Evolutionary conservation across 2,329 filamentous ascomycete genomes (phyloP).

Genomic region (Ceratocystis lukuohia): DNA sequence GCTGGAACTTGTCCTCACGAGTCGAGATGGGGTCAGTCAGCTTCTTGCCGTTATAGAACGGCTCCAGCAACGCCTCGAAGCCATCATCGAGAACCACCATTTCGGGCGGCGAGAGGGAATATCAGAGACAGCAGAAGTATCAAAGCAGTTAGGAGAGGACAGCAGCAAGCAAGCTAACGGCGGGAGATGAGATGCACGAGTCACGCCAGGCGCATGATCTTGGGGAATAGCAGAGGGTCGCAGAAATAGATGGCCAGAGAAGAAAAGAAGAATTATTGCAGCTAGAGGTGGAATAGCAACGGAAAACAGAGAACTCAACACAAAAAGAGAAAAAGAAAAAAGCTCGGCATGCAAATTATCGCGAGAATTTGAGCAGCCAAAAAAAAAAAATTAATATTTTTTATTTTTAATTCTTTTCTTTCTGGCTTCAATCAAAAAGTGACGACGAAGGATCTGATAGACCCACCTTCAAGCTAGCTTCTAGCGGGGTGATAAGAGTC

Average conservation of each 20-base stretch:
- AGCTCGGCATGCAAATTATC: neutral
- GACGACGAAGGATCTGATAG: conserved; percentile 12
- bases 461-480: conserved; percentile 14
- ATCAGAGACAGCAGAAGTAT: neutral
- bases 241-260: neutral
- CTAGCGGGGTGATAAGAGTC: conserved; percentile 18
- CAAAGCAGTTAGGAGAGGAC: neutral
- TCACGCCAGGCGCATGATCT: neutral
- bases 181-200: neutral
- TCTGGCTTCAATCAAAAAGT: conserved; percentile 16
- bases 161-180: neutral
- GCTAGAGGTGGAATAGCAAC: neutral
- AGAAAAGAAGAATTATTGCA: neutral
- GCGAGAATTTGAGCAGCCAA: neutral
- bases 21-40: conserved; percentile 51
- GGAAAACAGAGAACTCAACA: neutral
- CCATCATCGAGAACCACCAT: conserved; percentile 48
- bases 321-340: neutral
- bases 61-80: conserved; percentile 53
- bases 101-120: neutral
- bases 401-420: conserved; percentile 1
- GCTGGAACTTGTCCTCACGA: conserved; percentile 84
- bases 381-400: neutral
- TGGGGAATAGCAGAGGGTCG: neutral
- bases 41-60: conserved; percentile 55